A percentile compares a stretch with the other conserved stretches of the same genome.
Evolutionary conservation across 306 rosid genomes (phyloP).

Genomic region (Trifolium subterraneum): DNA sequence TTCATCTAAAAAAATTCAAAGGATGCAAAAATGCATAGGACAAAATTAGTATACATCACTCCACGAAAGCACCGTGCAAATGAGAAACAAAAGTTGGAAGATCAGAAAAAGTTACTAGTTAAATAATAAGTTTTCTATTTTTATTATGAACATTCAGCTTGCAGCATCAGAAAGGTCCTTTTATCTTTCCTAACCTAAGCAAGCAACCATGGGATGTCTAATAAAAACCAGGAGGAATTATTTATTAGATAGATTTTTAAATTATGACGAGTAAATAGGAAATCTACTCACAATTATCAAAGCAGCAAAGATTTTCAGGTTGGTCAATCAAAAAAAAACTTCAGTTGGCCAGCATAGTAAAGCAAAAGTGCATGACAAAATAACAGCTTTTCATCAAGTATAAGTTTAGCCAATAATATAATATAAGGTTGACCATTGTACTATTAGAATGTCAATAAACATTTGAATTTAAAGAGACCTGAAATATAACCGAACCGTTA

Average conservation of each 20-base stretch:
- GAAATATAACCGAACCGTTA: constrained; percentile 68
- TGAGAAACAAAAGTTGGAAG: constrained; percentile 4
- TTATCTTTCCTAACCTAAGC: constrained; percentile 10
- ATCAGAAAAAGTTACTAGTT: constrained; percentile 2
- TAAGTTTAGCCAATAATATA: constrained; percentile 29
- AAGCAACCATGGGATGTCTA: neutral
- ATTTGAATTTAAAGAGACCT: constrained; percentile 62
- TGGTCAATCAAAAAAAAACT: constrained; percentile 15
- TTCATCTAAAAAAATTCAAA: constrained; percentile 1
- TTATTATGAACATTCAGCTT: neutral
- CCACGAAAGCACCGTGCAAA: neutral
- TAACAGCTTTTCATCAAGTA: constrained; percentile 9
- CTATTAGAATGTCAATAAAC: constrained; percentile 23
- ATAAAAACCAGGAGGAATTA: constrained; percentile 18
- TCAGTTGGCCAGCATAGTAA: constrained; percentile 13
- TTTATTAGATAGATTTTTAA: constrained; percentile 11
- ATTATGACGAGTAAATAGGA: constrained; percentile 4
- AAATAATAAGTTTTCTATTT: neutral
- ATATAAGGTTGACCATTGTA: constrained; percentile 30
- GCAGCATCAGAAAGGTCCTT: constrained; percentile 13
- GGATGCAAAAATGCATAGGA: constrained; percentile 38
- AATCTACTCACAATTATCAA: constrained; percentile 19
- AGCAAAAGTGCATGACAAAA: constrained; percentile 10
- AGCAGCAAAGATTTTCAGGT: constrained; percentile 2
- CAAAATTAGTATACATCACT: neutral